phyloP scores from a whole-genome alignment of 2,329 filamentous ascomycete genomes.

The Beauveria asiatica region DNA sequence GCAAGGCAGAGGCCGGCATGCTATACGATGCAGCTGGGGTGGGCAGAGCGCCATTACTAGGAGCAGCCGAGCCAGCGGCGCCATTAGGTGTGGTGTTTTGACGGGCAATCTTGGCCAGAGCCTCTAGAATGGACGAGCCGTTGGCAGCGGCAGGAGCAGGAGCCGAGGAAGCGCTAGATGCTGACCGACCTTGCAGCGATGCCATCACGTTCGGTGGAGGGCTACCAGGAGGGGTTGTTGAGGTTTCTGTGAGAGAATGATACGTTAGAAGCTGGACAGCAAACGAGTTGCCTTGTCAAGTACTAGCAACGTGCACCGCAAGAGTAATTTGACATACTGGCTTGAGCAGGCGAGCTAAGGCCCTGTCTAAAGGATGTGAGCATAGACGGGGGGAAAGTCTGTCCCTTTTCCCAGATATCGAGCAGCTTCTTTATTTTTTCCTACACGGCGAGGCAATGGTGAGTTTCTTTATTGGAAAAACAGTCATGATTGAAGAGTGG shows the following conservation, averaged over 20 bases:
- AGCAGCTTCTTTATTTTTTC: conserved; percentile 90
- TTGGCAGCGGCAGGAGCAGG: conserved; percentile 32
- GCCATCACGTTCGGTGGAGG: conserved; percentile 40
- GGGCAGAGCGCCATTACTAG: conserved; percentile 29
- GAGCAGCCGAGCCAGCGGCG: conserved; percentile 36
- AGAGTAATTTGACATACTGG: conserved; percentile 37
- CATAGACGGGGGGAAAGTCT: conserved; percentile 77
- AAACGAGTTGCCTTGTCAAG: not conserved
- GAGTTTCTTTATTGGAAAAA: conserved; percentile 12
- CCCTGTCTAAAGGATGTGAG: conserved; percentile 77
- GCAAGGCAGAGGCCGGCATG: conserved; percentile 25
- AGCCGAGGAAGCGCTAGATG: conserved; percentile 16
- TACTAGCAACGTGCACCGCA: not conserved
- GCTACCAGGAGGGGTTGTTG: conserved; percentile 63
- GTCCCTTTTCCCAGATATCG: conserved; percentile 95
- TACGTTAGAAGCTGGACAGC: conserved; percentile 27
- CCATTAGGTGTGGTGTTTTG: conserved; percentile 39
- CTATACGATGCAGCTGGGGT: conserved; percentile 37
- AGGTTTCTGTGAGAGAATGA: conserved; percentile 44
- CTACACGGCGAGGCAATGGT: conserved; percentile 45
- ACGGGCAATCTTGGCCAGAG: conserved; percentile 71
- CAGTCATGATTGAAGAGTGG: conserved; percentile 18
- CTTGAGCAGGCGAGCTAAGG: conserved; percentile 50
- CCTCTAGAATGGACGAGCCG: conserved; percentile 61
- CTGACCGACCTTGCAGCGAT: conserved; percentile 21